Conservation (phyloP, 2,329 filamentous ascomycete genomes). For the Pyricularia sp. region DNA sequence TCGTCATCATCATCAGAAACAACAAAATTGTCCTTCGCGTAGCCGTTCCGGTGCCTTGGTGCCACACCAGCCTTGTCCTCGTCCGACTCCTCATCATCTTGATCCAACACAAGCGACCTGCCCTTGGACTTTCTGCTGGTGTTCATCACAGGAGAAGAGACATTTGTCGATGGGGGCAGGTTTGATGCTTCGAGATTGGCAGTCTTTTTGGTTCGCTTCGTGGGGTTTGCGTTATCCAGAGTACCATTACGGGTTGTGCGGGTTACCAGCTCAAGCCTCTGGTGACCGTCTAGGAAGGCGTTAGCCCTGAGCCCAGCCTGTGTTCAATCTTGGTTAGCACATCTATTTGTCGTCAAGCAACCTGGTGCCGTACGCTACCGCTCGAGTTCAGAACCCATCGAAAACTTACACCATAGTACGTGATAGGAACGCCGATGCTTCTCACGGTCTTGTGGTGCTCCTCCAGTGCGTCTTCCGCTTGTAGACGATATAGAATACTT, state of each 20-base stretch:
- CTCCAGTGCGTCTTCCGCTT: conserved; percentile 57
- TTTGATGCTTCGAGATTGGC: conserved; percentile 5
- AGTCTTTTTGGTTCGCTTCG: conserved; percentile 18
- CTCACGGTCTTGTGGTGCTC: conserved; percentile 57
- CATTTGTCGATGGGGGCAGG: conserved; percentile 28
- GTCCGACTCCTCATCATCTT: conserved; percentile 21
- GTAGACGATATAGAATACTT: conserved; percentile 66
- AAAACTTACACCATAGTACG: conserved; percentile 55
- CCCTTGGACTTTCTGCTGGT: conserved; percentile 23
- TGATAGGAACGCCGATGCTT: conserved; percentile 52
- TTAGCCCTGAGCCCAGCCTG: conserved; percentile 27
- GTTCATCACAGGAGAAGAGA: conserved; percentile 38
- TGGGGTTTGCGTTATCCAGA: conserved; percentile 15
- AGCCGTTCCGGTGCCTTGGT: conserved; percentile 26
- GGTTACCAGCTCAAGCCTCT: conserved; percentile 29
- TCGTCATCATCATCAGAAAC: conserved; percentile 22
- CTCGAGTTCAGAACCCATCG: neutral
- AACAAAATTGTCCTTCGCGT: conserved; percentile 29
- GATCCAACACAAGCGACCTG: conserved; percentile 14
- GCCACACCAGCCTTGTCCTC: conserved; percentile 24
- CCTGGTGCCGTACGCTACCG: neutral
- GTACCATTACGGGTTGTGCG: conserved; percentile 15
- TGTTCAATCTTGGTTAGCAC: neutral
- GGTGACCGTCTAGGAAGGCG: conserved; percentile 29
- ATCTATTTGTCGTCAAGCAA: neutral